Conservation (phyloP, 2,329 filamentous ascomycete genomes). For the Calonectria leucothoes region DNA sequence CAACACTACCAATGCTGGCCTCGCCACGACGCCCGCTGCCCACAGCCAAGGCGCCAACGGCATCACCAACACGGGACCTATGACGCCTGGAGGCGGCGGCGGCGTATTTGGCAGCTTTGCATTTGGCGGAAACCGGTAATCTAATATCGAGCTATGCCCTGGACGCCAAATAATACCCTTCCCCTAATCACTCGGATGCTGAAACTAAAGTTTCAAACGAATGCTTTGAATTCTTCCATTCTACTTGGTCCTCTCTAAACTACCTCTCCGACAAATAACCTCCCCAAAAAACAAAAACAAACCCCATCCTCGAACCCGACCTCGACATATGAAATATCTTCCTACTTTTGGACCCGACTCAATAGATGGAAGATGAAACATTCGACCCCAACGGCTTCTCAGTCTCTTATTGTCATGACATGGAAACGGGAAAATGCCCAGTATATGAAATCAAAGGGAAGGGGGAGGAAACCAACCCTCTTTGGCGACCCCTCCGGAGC, state of each 20-base stretch:
- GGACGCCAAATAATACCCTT: too few species aligned
- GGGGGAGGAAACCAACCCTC: too few species aligned
- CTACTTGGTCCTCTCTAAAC: not conserved
- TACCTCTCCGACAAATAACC: not conserved
- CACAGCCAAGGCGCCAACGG: slow-evolving; percentile 68
- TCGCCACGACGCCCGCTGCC: slow-evolving; percentile 61
- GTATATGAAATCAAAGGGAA: not conserved
- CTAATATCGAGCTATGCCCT: not conserved
- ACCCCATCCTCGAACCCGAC: not conserved
- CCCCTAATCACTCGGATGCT: not conserved
- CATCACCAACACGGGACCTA: slow-evolving; percentile 70
- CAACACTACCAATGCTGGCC: slow-evolving; percentile 70
- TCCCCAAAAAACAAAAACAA: too few species aligned
- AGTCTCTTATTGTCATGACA: not conserved
- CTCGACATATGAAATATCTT: not conserved
- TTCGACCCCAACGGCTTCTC: not conserved
- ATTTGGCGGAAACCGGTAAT: slow-evolving; percentile 57
- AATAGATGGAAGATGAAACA: not conserved
- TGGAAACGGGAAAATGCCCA: not conserved
- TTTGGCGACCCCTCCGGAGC: not conserved
- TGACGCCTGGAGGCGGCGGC: slow-evolving; percentile 82
- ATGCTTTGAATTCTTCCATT: slow-evolving; percentile 14
- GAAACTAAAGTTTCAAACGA: slow-evolving; percentile 24
- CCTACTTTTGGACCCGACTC: not conserved
- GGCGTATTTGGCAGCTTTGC: slow-evolving; percentile 82